These are phyloP conservation scores for Wickerhamomyces silvicola DNA, from an alignment of 805 yeast genomes.

Conservation along the genomic window DNA sequence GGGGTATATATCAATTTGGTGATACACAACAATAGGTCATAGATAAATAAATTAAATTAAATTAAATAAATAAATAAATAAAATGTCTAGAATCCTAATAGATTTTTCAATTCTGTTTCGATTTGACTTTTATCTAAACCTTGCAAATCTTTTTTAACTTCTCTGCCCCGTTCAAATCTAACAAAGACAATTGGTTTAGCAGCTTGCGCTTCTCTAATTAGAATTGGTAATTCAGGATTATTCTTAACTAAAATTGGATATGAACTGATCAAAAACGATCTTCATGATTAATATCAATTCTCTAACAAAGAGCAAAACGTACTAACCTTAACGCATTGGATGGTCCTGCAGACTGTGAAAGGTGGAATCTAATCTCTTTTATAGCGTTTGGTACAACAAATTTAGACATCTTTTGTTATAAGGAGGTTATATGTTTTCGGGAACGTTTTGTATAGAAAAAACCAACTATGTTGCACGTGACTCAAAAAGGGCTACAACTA, in stretches of 20 bases:
- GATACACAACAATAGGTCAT: constrained; percentile 4
- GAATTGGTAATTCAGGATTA: constrained; percentile 64
- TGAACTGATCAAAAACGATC: constrained; percentile 54
- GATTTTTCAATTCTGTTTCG: constrained; percentile 16
- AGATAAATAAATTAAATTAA: constrained; percentile 3
- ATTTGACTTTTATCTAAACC: constrained; percentile 25
- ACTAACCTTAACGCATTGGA: constrained; percentile 54
- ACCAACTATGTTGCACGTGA: too few species aligned
- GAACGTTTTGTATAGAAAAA: too few species aligned
- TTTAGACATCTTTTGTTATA: constrained; percentile 15
- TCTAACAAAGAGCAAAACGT: neutral
- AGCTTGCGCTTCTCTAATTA: constrained; percentile 63
- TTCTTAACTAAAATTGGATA: constrained; percentile 60
- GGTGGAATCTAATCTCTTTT: constrained; percentile 75
- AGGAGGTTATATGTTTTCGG: neutral
- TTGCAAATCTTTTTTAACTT: constrained; percentile 28
- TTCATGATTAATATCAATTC: constrained; percentile 10
- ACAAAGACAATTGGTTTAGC: constrained; percentile 70
- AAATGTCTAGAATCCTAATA: constrained; percentile 8
- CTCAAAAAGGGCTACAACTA: too few species aligned
- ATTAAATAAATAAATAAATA: constrained; percentile 1
- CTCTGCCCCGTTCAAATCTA: constrained; percentile 46
- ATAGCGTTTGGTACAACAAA: constrained; percentile 42
- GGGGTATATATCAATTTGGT: constrained; percentile 60
- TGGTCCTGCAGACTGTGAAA: constrained; percentile 73